A percentile compares a stretch with the other conserved stretches of the same genome.
phyloP scores from a whole-genome alignment of 805 yeast species.

The Starmerella bombicola region DNA sequence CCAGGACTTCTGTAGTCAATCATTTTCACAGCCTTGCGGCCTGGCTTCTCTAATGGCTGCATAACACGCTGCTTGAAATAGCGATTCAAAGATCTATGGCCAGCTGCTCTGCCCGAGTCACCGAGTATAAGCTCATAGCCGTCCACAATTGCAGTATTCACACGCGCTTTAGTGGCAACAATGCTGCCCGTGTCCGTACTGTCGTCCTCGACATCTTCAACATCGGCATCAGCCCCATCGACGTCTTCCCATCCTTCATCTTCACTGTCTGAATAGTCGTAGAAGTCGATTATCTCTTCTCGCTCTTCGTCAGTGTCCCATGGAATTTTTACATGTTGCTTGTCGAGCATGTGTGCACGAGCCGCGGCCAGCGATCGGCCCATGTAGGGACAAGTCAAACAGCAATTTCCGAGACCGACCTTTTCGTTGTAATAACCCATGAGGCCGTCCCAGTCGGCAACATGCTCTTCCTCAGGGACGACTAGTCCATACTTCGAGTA shows the following conservation, averaged over 20 bases:
- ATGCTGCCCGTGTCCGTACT: slow-evolving; percentile 19
- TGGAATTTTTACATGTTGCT: slow-evolving; percentile 81
- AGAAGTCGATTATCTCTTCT: slow-evolving; percentile 62
- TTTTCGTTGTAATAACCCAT: slow-evolving; percentile 66
- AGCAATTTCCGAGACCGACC: slow-evolving; percentile 70
- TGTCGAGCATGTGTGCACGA: slow-evolving; percentile 74
- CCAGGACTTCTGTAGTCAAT: slow-evolving; percentile 50
- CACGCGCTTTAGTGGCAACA: not conserved
- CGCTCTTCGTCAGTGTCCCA: slow-evolving; percentile 73
- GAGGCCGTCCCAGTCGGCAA: slow-evolving; percentile 58
- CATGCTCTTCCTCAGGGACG: slow-evolving; percentile 66
- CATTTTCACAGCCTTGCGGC: slow-evolving; percentile 49
- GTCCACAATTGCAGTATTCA: slow-evolving; percentile 32
- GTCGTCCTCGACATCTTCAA: slow-evolving; percentile 23
- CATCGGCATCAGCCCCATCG: slow-evolving; percentile 24
- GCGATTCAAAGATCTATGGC: slow-evolving; percentile 66
- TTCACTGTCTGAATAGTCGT: slow-evolving; percentile 61
- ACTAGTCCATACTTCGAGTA: slow-evolving; percentile 68
- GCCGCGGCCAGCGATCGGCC: slow-evolving; percentile 79
- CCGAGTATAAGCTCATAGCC: slow-evolving; percentile 64
- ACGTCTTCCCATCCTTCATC: slow-evolving; percentile 32
- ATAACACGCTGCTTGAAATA: slow-evolving; percentile 55
- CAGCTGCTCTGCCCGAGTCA: slow-evolving; percentile 55
- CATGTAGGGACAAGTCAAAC: slow-evolving; percentile 69
- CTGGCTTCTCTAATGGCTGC: slow-evolving; percentile 44